Percentiles rank a stretch among this genome's conserved stretches.
phyloP scores from a whole-genome alignment of 306 rosid genomes.

The Heteromeles arbutifolia region DNA sequence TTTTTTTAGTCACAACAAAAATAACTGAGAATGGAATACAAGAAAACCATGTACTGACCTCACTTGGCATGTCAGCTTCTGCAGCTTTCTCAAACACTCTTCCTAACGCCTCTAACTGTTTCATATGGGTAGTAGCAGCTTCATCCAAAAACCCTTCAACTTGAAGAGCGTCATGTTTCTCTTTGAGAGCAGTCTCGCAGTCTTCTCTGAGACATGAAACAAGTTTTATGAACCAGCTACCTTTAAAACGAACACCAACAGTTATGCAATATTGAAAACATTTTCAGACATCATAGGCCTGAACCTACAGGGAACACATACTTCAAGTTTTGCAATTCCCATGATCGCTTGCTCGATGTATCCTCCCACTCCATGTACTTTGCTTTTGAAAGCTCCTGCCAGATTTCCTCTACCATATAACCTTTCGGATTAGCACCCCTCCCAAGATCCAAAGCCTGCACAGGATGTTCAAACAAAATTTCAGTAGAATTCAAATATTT shows the following conservation, averaged over 20 bases:
- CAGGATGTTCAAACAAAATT: not conserved
- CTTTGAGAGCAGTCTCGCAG: constrained; percentile 42
- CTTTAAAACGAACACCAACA: not conserved
- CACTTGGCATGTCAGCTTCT: constrained; percentile 56
- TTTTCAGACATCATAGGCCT: not conserved
- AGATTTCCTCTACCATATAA: constrained; percentile 82
- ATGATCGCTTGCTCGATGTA: constrained; percentile 49
- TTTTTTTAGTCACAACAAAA: not conserved
- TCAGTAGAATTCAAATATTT: not conserved
- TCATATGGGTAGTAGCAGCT: constrained; percentile 22
- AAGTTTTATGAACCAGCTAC: not conserved
- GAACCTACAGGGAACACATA: constrained; percentile 23
- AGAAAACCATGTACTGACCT: constrained; percentile 35
- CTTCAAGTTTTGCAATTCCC: constrained; percentile 76
- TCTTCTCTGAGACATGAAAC: constrained; percentile 34
- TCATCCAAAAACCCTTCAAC: constrained; percentile 66
- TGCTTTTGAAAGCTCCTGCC: constrained; percentile 89
- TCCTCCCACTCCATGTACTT: constrained; percentile 83
- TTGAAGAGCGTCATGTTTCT: constrained; percentile 29
- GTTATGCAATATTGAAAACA: not conserved
- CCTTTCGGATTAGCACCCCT: constrained; percentile 75
- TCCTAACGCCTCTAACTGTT: constrained; percentile 48
- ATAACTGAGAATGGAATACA: not conserved
- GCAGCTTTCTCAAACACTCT: constrained; percentile 52
- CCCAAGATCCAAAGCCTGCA: constrained; percentile 93